phyloP scores from a whole-genome alignment of 495 filamentous ascomycete genomes.

The Lophiotrema nucula region DNA sequence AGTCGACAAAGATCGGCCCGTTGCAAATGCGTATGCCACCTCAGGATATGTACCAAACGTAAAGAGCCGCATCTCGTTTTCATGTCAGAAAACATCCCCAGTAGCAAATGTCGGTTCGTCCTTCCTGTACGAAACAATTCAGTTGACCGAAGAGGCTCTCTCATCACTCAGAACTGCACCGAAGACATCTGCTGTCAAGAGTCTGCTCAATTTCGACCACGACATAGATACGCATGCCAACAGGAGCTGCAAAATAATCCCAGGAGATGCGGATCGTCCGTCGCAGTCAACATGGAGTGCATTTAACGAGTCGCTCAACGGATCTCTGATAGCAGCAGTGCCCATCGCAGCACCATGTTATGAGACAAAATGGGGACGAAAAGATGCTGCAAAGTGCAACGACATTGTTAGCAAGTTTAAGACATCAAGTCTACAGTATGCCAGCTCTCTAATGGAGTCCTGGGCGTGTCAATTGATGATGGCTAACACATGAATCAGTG shows the following conservation, averaged over 20 bases:
- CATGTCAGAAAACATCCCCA: too few relatives aligned
- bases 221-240: not conserved
- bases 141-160: not conserved
- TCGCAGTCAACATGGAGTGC: not conserved
- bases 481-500: slow-evolving; percentile 9
- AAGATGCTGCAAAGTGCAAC: slow-evolving; percentile 11
- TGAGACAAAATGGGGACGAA: not conserved
- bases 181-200: not conserved
- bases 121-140: not conserved
- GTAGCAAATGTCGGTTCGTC: too few relatives aligned
- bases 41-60: too few relatives aligned
- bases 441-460: too few relatives aligned
- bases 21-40: too few relatives aligned
- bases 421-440: slow-evolving; percentile 3
- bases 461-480: not conserved
- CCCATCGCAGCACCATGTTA: slow-evolving; percentile 20
- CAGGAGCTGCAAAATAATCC: not conserved
- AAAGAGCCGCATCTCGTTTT: too few relatives aligned
- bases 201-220: not conserved
- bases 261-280: not conserved
- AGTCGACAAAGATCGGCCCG: too few relatives aligned
- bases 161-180: not conserved
- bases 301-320: not conserved
- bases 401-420: not conserved
- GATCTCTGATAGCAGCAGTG: not conserved